Evolutionary conservation across 805 yeast genomes (phyloP).

Genomic region (Saccharomycopsis sp.): DNA sequence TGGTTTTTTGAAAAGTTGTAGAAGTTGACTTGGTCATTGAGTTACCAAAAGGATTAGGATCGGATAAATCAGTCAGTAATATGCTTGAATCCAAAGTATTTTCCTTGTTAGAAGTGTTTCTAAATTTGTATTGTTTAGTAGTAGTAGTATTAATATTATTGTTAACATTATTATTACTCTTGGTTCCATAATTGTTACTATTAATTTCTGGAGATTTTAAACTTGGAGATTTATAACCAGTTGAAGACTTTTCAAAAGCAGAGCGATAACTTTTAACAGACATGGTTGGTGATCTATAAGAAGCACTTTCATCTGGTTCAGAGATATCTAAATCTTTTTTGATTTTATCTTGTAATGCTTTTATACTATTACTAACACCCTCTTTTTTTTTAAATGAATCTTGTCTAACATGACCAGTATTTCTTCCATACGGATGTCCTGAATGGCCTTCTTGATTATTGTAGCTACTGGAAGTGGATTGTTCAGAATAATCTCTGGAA

Average conservation of each 20-base stretch:
- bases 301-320: slow-evolving; percentile 6
- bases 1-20: background rate
- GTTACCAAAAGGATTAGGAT: background rate
- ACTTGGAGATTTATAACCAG: slow-evolving; percentile 1
- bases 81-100: background rate
- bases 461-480: background rate
- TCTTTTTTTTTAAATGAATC: slow-evolving; percentile 13
- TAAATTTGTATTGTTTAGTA: too few relatives aligned
- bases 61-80: background rate
- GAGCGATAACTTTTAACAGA: slow-evolving; percentile 9
- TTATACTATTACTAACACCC: slow-evolving; percentile 17
- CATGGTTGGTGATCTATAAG: slow-evolving; percentile 6
- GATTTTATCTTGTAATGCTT: slow-evolving; percentile 18
- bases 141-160: too few relatives aligned
- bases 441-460: too few relatives aligned
- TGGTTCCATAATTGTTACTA: too few relatives aligned
- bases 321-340: slow-evolving; percentile 17
- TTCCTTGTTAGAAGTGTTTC: background rate
- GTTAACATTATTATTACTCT: background rate
- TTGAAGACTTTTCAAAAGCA: slow-evolving; percentile 7
- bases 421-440: background rate
- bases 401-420: slow-evolving; percentile 1
- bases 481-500: background rate
- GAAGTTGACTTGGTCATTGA: background rate
- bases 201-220: background rate